These are phyloP conservation scores for Avena atlantica DNA, from an alignment of 176 grass and related monocot genomes.

Conservation along the genomic window DNA sequence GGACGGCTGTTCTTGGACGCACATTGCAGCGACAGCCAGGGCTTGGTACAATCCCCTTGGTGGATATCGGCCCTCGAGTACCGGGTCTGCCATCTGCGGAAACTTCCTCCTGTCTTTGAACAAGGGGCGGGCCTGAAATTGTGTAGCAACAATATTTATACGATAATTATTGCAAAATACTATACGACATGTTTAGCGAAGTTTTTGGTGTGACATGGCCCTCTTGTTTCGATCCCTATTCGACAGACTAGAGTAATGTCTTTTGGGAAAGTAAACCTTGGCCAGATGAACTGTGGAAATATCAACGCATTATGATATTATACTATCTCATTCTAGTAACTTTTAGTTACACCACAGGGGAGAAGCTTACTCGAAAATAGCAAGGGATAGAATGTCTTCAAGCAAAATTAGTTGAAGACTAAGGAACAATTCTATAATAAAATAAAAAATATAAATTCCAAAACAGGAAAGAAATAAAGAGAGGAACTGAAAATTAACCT, in stretches of 20 bases:
- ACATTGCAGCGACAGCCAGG: conserved; percentile 87
- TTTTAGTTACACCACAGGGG: neutral
- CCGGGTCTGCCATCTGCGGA: conserved; percentile 75
- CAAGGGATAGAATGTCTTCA: neutral
- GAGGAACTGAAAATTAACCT: conserved; percentile 41
- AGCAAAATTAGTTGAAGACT: neutral
- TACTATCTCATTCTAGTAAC: neutral
- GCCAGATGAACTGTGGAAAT: neutral
- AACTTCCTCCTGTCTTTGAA: conserved; percentile 94
- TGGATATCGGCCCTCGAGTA: conserved; percentile 69
- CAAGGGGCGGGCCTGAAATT: conserved; percentile 75
- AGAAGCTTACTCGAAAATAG: neutral
- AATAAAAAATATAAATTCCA: neutral
- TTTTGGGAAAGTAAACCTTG: conserved; percentile 5
- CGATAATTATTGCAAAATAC: neutral
- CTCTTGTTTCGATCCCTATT: neutral
- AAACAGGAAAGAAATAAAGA: conserved; percentile 22
- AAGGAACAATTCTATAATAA: neutral
- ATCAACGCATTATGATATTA: neutral
- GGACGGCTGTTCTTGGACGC: conserved; percentile 79
- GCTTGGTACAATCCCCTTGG: conserved; percentile 78
- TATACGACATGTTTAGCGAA: neutral
- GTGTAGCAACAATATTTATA: conserved; percentile 25
- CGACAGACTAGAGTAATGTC: conserved; percentile 5
- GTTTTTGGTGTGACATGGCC: neutral